A percentile compares a stretch with the other conserved stretches of the same genome.
Conservation (phyloP, 768 basidiomycete species). For the Russula ochroleuca region DNA sequence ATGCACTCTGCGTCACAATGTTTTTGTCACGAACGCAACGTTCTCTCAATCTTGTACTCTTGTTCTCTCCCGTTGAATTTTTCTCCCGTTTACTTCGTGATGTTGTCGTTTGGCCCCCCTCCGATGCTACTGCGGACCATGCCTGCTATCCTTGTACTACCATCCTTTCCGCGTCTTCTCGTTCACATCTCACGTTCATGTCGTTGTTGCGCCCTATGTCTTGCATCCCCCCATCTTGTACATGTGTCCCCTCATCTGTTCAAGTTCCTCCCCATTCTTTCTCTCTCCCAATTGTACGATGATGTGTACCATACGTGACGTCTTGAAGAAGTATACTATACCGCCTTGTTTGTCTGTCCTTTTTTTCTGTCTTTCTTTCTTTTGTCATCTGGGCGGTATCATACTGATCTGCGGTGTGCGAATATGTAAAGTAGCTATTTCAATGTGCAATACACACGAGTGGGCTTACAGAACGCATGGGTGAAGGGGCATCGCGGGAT, state of each 20-base stretch:
- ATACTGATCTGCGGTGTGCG: conserved; percentile 11
- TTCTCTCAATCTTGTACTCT: neutral
- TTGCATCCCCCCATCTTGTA: conserved; percentile 22
- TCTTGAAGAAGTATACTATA: conserved; percentile 23
- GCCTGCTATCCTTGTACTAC: conserved; percentile 23
- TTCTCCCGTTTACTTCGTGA: conserved; percentile 6
- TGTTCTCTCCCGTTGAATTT: neutral
- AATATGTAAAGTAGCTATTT: conserved; percentile 21
- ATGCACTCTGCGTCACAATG: neutral
- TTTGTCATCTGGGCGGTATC: conserved; percentile 15
- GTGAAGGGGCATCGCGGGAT: conserved; percentile 8
- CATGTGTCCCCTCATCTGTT: conserved; percentile 17
- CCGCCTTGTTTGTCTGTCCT: neutral
- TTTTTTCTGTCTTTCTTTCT: neutral
- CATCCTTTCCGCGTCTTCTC: conserved; percentile 4
- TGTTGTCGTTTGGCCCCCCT: conserved; percentile 2
- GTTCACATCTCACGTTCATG: conserved; percentile 18
- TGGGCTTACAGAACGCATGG: conserved; percentile 3
- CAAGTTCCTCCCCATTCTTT: conserved; percentile 2
- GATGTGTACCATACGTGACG: conserved; percentile 13
- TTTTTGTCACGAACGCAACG: conserved; percentile 10
- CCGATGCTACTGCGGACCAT: conserved; percentile 13
- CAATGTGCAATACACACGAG: conserved; percentile 18
- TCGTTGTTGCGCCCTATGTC: conserved; percentile 18
- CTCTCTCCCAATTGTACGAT: conserved; percentile 13